Percentiles rank a stretch among this genome's conserved stretches.
Conservation (phyloP, 2,329 filamentous ascomycete species). For the Alternaria viburni region DNA sequence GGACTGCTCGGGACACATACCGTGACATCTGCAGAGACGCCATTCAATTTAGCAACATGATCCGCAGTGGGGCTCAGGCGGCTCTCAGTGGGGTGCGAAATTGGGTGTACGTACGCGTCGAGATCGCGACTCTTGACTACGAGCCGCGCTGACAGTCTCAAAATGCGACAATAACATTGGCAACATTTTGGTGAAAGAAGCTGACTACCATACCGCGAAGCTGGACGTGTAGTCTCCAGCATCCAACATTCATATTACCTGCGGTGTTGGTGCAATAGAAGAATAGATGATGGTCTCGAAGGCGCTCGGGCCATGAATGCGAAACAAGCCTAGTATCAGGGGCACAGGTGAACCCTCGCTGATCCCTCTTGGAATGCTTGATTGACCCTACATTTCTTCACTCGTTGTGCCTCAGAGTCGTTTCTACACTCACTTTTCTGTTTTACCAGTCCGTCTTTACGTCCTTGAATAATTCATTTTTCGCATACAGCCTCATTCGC, state of each 20-base stretch:
- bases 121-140: background rate
- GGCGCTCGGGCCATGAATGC: constrained; percentile 13
- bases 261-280: background rate
- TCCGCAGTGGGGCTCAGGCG: constrained; percentile 19
- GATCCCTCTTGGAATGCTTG: constrained; percentile 36
- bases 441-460: constrained; percentile 42
- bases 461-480: constrained; percentile 27
- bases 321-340: constrained; percentile 37
- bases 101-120: constrained; percentile 27
- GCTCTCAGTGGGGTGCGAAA: constrained; percentile 21
- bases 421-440: constrained; percentile 37
- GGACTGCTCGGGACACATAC: constrained; percentile 1
- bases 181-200: background rate
- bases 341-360: constrained; percentile 25
- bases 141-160: background rate
- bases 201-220: background rate
- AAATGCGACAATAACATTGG: background rate
- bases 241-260: background rate
- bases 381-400: constrained; percentile 35
- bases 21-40: constrained; percentile 15
- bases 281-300: background rate
- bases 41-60: constrained; percentile 22
- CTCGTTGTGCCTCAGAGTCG: constrained; percentile 41
- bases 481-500: constrained; percentile 28
- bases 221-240: background rate